Percentiles rank a stretch among this genome's conserved stretches.
Evolutionary conservation across 2,329 filamentous ascomycete genomes (phyloP).

Genomic region (Clarireedia hainanense): DNA sequence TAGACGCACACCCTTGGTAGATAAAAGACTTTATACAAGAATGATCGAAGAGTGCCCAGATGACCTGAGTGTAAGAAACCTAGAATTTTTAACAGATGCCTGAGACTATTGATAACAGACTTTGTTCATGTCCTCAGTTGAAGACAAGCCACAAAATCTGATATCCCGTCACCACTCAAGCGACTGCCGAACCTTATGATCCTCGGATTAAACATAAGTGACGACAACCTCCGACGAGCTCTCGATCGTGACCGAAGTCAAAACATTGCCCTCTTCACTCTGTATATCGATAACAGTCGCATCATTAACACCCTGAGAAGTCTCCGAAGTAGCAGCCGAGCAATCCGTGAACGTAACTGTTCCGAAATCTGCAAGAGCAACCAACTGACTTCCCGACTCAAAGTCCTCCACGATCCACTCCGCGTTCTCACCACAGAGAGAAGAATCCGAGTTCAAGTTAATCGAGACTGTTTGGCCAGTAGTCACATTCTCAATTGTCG

Average conservation of each 20-base stretch:
- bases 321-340: not conserved
- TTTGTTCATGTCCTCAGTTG: no score
- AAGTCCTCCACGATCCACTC: slow-evolving; percentile 47
- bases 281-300: not conserved
- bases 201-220: not conserved
- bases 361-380: slow-evolving; percentile 39
- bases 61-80: no score
- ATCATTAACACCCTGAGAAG: not conserved
- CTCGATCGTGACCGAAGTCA: not conserved
- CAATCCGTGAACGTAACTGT: slow-evolving; percentile 35
- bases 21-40: no score
- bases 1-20: no score
- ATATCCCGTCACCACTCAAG: no score
- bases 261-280: not conserved
- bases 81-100: no score
- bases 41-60: no score
- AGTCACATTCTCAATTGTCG: slow-evolving; percentile 38
- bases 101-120: no score
- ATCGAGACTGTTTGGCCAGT: slow-evolving; percentile 37
- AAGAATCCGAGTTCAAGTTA: slow-evolving; percentile 28
- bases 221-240: not conserved
- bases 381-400: slow-evolving; percentile 29
- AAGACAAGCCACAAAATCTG: no score
- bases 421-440: slow-evolving; percentile 36
- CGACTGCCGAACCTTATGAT: no score